These are phyloP conservation scores for Rehmannia glutinosa DNA, from an alignment of 257 asterid species.

Conservation along the genomic window DNA sequence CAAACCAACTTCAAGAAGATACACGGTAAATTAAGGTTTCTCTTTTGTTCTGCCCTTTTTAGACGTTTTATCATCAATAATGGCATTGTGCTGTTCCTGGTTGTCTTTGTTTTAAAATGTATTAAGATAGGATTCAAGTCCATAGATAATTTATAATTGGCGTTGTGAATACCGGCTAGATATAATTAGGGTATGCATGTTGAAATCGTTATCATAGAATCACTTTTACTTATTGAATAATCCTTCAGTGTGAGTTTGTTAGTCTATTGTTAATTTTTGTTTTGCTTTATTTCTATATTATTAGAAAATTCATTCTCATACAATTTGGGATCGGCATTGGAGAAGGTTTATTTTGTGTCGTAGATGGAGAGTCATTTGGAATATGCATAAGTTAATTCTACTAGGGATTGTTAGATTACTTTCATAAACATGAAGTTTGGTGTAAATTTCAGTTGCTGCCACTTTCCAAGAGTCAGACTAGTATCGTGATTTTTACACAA, in stretches of 20 bases:
- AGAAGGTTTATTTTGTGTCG: not conserved
- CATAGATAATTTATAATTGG: no score
- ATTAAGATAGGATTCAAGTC: no score
- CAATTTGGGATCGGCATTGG: not conserved
- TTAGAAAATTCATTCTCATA: no score
- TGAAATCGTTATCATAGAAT: no score
- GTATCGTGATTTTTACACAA: not conserved
- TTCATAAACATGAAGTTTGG: not conserved
- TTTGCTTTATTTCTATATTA: no score
- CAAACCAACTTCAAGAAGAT: slow-evolving; percentile 79
- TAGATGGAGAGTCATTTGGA: no score
- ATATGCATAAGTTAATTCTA: not conserved
- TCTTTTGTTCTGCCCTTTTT: not conserved
- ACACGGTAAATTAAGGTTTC: slow-evolving; percentile 46
- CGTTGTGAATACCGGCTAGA: no score
- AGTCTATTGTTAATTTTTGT: no score
- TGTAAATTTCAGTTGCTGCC: not conserved
- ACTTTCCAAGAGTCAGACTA: not conserved
- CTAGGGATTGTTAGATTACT: not conserved
- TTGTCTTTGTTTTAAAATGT: not conserved
- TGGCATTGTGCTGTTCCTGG: not conserved
- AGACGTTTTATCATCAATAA: not conserved
- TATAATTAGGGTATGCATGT: no score
- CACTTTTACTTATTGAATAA: no score
- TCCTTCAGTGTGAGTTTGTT: no score